These are phyloP conservation scores for Nakazawaea wyomingensis DNA, from an alignment of 805 yeast species.

Conservation along the genomic window DNA sequence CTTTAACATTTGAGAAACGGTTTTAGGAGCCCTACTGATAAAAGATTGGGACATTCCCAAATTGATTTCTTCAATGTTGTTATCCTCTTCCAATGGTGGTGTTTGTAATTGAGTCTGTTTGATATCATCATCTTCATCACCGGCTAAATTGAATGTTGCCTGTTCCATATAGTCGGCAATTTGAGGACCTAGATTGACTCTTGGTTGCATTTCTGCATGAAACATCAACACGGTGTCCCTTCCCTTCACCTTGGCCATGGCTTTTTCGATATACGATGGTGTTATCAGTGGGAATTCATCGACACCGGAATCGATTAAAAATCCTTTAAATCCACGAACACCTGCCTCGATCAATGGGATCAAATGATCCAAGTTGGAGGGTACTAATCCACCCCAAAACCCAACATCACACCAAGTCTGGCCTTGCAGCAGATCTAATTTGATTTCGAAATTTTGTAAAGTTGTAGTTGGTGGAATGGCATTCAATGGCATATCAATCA, in stretches of 20 bases:
- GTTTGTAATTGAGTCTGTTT: slow-evolving; percentile 5
- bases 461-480: slow-evolving; percentile 96
- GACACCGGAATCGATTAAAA: slow-evolving; percentile 91
- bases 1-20: slow-evolving; percentile 29
- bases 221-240: slow-evolving; percentile 75
- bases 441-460: slow-evolving; percentile 65
- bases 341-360: slow-evolving; percentile 78
- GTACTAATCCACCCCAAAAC: slow-evolving; percentile 95
- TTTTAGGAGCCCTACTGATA: slow-evolving; percentile 33
- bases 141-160: too few relatives aligned
- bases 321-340: slow-evolving; percentile 91
- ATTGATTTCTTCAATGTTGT: slow-evolving; percentile 26
- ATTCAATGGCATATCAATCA: slow-evolving; percentile 92
- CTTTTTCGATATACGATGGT: slow-evolving; percentile 57
- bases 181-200: slow-evolving; percentile 16
- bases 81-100: slow-evolving; percentile 17
- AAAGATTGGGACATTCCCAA: slow-evolving; percentile 35
- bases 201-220: slow-evolving; percentile 85
- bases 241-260: slow-evolving; percentile 59
- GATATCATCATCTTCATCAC: too few relatives aligned
- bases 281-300: slow-evolving; percentile 88
- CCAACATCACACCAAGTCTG: slow-evolving; percentile 92
- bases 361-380: slow-evolving; percentile 65
- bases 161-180: background rate
- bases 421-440: slow-evolving; percentile 71